These are phyloP conservation scores for Starmerella tilneyi DNA, from an alignment of 805 yeast genomes.

Conservation along the genomic window DNA sequence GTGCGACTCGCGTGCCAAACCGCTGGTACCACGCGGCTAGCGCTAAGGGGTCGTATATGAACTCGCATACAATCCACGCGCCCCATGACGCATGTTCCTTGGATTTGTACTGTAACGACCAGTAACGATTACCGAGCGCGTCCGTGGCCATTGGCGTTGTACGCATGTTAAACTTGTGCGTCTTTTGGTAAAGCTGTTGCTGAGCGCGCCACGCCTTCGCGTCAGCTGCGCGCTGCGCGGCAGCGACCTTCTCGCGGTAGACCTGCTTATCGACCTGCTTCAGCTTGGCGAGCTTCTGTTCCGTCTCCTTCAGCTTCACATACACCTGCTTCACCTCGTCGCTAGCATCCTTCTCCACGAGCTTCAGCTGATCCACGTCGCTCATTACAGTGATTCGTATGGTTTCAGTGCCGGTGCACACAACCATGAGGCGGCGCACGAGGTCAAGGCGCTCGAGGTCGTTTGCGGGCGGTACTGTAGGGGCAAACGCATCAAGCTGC, in stretches of 20 bases:
- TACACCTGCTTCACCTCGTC: conserved; percentile 27
- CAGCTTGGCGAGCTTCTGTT: conserved; percentile 23
- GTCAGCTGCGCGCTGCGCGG: conserved; percentile 25
- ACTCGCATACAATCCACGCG: conserved; percentile 30
- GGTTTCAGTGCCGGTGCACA: conserved; percentile 31
- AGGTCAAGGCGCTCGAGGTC: conserved; percentile 27
- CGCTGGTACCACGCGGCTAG: conserved; percentile 9
- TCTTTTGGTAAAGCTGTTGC: conserved; percentile 26
- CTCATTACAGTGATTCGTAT: conserved; percentile 30
- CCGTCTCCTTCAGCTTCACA: conserved; percentile 24
- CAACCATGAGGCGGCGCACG: conserved; percentile 26
- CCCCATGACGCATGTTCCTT: conserved; percentile 30
- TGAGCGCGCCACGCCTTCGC: conserved; percentile 27
- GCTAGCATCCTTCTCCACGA: conserved; percentile 23
- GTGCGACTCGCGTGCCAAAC: conserved; percentile 12
- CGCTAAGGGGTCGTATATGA: conserved; percentile 17
- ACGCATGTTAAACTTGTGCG: conserved; percentile 29
- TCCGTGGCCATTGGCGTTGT: conserved; percentile 32
- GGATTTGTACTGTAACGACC: conserved; percentile 32
- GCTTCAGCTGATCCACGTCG: conserved; percentile 29
- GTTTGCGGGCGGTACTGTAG: conserved; percentile 14
- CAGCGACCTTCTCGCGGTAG: conserved; percentile 26
- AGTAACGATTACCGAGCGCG: conserved; percentile 30
- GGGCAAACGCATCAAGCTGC: conserved; percentile 20
- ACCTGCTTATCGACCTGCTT: conserved; percentile 23